Conservation (phyloP, 2,329 filamentous ascomycete genomes). For the Colletotrichum truncatum region DNA sequence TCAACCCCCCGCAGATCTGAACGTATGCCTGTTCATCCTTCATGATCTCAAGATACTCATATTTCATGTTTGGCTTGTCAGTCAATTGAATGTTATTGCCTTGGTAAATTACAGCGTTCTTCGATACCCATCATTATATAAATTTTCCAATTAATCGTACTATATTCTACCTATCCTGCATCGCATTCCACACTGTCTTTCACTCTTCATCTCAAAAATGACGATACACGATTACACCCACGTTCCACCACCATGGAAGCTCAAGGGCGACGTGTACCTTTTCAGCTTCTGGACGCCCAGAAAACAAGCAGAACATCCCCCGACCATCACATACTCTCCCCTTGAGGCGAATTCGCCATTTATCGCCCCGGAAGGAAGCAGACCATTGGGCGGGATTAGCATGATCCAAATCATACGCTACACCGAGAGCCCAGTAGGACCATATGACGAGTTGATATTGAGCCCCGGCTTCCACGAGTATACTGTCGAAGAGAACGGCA, state of each 20-base stretch:
- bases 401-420: slow-evolving; percentile 63
- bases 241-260: slow-evolving; percentile 49
- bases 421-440: slow-evolving; percentile 57
- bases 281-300: slow-evolving; percentile 50
- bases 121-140: too few species aligned
- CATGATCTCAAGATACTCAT: background rate
- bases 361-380: slow-evolving; percentile 43
- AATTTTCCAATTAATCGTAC: too few species aligned
- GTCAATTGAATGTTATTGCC: background rate
- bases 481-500: slow-evolving; percentile 44
- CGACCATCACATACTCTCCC: slow-evolving; percentile 52
- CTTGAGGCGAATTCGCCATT: slow-evolving; percentile 54
- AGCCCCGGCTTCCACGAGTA: slow-evolving; percentile 57
- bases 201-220: background rate
- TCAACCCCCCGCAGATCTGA: background rate
- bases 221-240: background rate
- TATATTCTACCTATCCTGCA: background rate
- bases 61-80: background rate
- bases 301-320: slow-evolving; percentile 41
- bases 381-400: slow-evolving; percentile 53
- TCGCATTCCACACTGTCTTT: background rate
- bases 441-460: slow-evolving; percentile 63
- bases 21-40: background rate
- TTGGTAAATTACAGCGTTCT: too few species aligned
- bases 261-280: slow-evolving; percentile 54